Percentiles rank a stretch among this genome's conserved stretches.
These are phyloP conservation scores for Exsudoporus floridanus DNA, from an alignment of 1,284 basidiomycete genomes.

Conservation along the genomic window DNA sequence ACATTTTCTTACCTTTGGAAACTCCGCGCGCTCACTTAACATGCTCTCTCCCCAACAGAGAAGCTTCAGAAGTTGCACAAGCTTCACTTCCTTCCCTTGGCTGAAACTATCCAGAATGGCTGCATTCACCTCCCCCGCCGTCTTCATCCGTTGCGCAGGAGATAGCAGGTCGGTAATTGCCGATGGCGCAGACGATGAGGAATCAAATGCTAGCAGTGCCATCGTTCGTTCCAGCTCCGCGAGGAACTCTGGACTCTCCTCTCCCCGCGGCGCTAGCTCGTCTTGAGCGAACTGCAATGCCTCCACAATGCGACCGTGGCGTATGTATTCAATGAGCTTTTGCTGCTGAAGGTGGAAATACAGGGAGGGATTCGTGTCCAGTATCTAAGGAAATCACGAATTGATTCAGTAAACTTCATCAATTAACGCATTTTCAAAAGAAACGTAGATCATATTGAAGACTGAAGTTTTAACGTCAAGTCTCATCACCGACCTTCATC, in stretches of 20 bases:
- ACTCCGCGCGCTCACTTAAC: constrained; percentile 72
- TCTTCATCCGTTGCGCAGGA: constrained; percentile 86
- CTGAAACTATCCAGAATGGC: constrained; percentile 91
- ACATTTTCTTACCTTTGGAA: constrained; percentile 59
- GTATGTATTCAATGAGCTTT: constrained; percentile 92
- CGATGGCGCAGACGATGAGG: constrained; percentile 57
- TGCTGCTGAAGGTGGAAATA: constrained; percentile 95
- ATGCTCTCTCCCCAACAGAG: constrained; percentile 86
- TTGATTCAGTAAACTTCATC: constrained; percentile 17
- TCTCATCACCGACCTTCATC: constrained; percentile 71
- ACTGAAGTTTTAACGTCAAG: constrained; percentile 79
- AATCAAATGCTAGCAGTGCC: constrained; percentile 91
- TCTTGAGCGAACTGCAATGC: constrained; percentile 90
- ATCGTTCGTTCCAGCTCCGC: constrained; percentile 92
- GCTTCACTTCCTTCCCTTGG: constrained; percentile 90
- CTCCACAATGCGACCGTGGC: constrained; percentile 73
- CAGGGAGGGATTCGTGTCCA: constrained; percentile 87
- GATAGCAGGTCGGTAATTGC: constrained; percentile 79
- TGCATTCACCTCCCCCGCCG: constrained; percentile 92
- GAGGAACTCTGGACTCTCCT: constrained; percentile 93
- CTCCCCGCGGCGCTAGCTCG: constrained; percentile 91
- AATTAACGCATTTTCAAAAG: constrained; percentile 1
- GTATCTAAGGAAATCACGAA: constrained; percentile 61
- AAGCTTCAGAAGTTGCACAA: constrained; percentile 83
- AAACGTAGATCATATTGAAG: constrained; percentile 77